Evolutionary conservation across 1,139 yeast genomes (phyloP), one percentile per base, ranked within the genome.

Genomic region (Geotrichum bryndzae): DNA sequence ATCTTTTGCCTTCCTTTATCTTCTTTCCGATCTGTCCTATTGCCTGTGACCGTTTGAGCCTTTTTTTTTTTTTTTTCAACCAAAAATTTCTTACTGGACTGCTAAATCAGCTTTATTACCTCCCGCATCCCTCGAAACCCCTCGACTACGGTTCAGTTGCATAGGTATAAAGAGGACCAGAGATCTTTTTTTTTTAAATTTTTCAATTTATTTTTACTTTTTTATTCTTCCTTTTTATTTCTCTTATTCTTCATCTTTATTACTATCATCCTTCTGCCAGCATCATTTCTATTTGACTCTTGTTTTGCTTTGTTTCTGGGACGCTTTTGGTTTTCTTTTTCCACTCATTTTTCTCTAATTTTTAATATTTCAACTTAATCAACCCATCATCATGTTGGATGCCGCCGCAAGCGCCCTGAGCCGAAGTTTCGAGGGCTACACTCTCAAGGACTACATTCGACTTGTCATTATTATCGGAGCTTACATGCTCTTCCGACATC

Each of bases 381-480:
- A 25, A 23, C 25, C 22, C 46, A 57, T 18, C 46, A 57, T 18
- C 33, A 60, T 60, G 62, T 41, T 54, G 15, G 63, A 61, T n/a
- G 38, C 54, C 41, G 45, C 48, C 6, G 46, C 46, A 13, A 38
- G 23, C 5, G 62, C 62, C 33, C 46, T 60, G 15, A 31, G 48
- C 31, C 51, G 57, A n/a, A 45, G 58, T 29, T 54, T 62, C 25
- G 57, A 60, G 18, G 63, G 56, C 15, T 62, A 60, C 58, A 54
- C 58, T 3, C 13, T 58, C 51, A 53, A 54, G 38, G 63, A 62
- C 58, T 62, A 57, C 35, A 58, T 62, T 41, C 61, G 65, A n/a
- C 48, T 62, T 5, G 57, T 62, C 41, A 58, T 60, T 18, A 60
- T 62, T 35, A 54, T 62, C 29, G 61, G 65, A 10, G 63, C 62